Evolutionary conservation across 106 monocot genomes (phyloP).

Genomic region (Narthecium ossifragum): DNA sequence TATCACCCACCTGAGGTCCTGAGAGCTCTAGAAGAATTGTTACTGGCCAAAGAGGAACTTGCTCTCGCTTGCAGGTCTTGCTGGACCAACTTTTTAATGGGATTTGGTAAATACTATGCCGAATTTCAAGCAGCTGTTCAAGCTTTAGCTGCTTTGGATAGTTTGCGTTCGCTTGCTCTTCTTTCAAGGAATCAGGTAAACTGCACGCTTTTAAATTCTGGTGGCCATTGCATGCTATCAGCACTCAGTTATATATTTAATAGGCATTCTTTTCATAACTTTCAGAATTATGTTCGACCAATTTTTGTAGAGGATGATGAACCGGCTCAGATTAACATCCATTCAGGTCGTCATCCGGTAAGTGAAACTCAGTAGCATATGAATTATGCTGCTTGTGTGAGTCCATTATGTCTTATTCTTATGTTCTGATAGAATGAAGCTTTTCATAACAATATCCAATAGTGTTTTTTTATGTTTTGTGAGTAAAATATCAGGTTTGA

Average conservation of each 20-base stretch:
- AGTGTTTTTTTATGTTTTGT: too few relatives aligned
- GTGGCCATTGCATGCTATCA: background rate
- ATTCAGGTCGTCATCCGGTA: conserved; percentile 82
- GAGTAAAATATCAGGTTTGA: too few relatives aligned
- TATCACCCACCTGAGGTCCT: conserved; percentile 90
- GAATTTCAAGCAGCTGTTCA: conserved; percentile 90
- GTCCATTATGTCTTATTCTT: background rate
- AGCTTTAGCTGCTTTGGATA: conserved; percentile 86
- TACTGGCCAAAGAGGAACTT: conserved; percentile 82
- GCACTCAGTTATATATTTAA: background rate
- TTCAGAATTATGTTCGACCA: conserved; percentile 89
- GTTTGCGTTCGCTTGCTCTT: conserved; percentile 85
- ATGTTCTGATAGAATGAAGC: too few relatives aligned
- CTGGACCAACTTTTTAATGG: conserved; percentile 61
- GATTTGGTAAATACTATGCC: conserved; percentile 67
- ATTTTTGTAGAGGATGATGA: conserved; percentile 73
- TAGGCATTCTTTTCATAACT: background rate
- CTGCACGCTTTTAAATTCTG: too few relatives aligned
- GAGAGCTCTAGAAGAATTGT: conserved; percentile 53
- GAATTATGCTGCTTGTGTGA: background rate
- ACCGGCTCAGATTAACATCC: conserved; percentile 67
- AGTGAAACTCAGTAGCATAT: conserved; percentile 22
- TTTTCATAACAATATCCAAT: too few relatives aligned
- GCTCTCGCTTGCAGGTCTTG: conserved; percentile 53
- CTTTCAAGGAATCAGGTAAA: conserved; percentile 82